phyloP scores from a whole-genome alignment of 345 rosid species.

The Acer campestre region DNA sequence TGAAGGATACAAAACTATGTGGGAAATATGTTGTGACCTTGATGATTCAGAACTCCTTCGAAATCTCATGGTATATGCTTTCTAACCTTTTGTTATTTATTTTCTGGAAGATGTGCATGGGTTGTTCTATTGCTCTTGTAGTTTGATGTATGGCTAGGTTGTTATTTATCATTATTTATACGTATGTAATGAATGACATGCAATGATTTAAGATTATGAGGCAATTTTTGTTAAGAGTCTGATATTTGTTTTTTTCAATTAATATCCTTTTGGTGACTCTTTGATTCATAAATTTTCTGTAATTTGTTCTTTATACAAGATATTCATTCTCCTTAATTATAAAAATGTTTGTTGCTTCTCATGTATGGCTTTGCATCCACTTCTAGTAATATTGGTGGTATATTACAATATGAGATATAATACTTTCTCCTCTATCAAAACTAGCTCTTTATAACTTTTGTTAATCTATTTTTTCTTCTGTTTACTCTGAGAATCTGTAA shows the following conservation, averaged over 20 bases:
- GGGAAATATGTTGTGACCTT: slow-evolving; percentile 86
- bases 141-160: neutral
- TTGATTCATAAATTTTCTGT: neutral
- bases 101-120: slow-evolving; percentile 5
- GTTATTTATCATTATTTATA: neutral
- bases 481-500: neutral
- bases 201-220: neutral
- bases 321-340: neutral
- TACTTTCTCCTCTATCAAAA: neutral
- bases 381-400: neutral
- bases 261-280: neutral
- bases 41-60: slow-evolving; percentile 74
- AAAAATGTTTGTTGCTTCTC: too few relatives aligned
- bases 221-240: neutral
- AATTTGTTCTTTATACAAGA: neutral
- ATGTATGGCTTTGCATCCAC: neutral
- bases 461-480: neutral
- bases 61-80: slow-evolving; percentile 72
- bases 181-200: neutral
- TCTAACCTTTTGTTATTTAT: slow-evolving; percentile 3
- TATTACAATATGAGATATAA: neutral
- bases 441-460: neutral
- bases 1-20: slow-evolving; percentile 77
- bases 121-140: neutral
- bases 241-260: neutral